Evolutionary conservation across 495 filamentous ascomycete species (phyloP).

Genomic region (Neurospora hispaniola): DNA sequence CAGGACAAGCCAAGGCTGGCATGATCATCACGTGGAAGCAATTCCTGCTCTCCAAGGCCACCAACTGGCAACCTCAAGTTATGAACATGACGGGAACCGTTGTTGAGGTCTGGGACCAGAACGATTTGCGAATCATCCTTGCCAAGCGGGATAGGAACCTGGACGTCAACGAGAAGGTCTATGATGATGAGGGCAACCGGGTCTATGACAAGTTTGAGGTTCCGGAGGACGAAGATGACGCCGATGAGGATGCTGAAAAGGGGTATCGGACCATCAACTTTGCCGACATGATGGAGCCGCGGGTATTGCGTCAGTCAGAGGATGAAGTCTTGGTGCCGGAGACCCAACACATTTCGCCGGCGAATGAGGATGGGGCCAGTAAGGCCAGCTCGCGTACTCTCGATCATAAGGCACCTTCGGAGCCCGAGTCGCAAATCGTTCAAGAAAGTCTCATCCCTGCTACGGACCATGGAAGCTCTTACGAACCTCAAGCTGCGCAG

Average conservation of each 20-base stretch:
- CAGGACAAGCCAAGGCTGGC: conserved; percentile 44
- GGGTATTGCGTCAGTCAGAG: conserved; percentile 23
- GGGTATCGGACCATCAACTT: conserved; percentile 28
- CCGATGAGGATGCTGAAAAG: conserved; percentile 13
- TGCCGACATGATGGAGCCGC: conserved; percentile 35
- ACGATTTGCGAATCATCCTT: conserved; percentile 46
- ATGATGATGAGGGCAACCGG: conserved; percentile 32
- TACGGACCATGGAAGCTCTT: conserved; percentile 1
- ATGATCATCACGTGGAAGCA: conserved; percentile 75
- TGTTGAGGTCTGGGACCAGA: conserved; percentile 33
- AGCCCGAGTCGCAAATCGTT: neutral
- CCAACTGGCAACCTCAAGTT: conserved; percentile 68
- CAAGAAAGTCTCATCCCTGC: conserved; percentile 14
- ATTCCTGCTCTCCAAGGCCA: conserved; percentile 58
- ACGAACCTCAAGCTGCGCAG: conserved; percentile 2
- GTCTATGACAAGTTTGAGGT: conserved; percentile 40
- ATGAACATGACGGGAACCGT: conserved; percentile 58
- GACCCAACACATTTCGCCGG: neutral
- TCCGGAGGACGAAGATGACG: conserved; percentile 29
- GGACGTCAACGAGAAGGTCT: conserved; percentile 35
- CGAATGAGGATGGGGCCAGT: neutral
- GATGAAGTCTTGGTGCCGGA: neutral
- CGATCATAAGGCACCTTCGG: conserved; percentile 7
- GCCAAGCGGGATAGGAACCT: conserved; percentile 57
- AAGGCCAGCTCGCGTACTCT: conserved; percentile 3